Evolutionary conservation across 768 basidiomycete species (phyloP), one percentile per base, ranked within the genome.

Genomic region (Clavaria fumosa): DNA sequence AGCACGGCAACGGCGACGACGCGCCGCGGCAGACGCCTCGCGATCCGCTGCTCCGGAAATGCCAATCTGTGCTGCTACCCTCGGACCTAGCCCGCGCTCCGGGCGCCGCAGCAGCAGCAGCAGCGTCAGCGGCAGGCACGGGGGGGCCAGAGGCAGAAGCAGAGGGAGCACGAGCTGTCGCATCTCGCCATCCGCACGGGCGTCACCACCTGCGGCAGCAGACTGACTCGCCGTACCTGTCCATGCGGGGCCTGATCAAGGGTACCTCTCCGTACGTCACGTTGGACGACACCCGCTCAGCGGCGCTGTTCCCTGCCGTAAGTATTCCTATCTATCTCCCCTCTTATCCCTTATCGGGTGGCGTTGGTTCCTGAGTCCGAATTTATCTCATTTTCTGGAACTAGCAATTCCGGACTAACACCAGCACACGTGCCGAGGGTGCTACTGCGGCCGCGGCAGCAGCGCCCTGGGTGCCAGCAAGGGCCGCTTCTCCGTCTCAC

Each of bases 201-300:
- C n/a, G n/a, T n/a, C n/a, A n/a, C n/a, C n/a, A n/a, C 20, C 23
- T 23, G 22, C 11, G 26, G 31, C 22, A 21, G 15, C 2, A 4
- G 15, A 54, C 56, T 18, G 56, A 58, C 28, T 45, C 51, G 32
- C 54, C 56, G n/a, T 60, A 52, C 48, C 42, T 62, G 26, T 54
- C 63, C 2, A 50, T 57, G 40, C 53, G 47, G 18, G 53, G 55
- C 5, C 53, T 69, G 5, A 12, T 65, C 10, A 50, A 55, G 6
- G 58, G 61, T 17, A 46, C 57, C 10, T 65, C 68, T 1, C 63
- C 62, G 0, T 74, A 67, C 44, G 57, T 70, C 9, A 49, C 56
- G 1, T 48, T 72, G 21, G 72, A 75, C 41, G 62, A 58, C 10
- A 52, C 66, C 4, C 62, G 60, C 4, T 48, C 54, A 15, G 53